Percentiles rank a stretch among this genome's conserved stretches.
Evolutionary conservation across 75 land plant genomes (phyloP).

Genomic region (Ceratopteris richardii): DNA sequence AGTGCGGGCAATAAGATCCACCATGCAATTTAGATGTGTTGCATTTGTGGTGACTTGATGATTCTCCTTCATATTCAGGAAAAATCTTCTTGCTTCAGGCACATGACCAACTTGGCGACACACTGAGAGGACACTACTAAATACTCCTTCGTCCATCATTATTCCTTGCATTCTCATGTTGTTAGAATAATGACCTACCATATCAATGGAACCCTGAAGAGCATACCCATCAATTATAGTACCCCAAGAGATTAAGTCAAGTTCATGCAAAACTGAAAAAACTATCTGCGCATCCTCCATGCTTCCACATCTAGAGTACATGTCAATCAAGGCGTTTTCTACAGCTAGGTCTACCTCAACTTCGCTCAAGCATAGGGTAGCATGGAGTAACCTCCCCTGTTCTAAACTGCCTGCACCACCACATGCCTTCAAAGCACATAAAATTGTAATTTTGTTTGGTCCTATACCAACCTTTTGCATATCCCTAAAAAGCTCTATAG

Average conservation of each 20-base stretch:
- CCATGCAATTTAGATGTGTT: slow-evolving; percentile 22
- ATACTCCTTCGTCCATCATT: slow-evolving; percentile 9
- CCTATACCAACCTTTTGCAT: neutral
- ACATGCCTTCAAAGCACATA: slow-evolving; percentile 5
- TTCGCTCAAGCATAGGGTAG: neutral
- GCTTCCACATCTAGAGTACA: slow-evolving; percentile 33
- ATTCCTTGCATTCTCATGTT: slow-evolving; percentile 6
- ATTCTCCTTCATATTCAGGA: slow-evolving; percentile 8
- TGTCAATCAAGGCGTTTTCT: slow-evolving; percentile 18
- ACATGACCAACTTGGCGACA: slow-evolving; percentile 24
- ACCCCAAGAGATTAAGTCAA: slow-evolving; percentile 21
- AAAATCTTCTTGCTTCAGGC: slow-evolving; percentile 8
- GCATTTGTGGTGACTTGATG: slow-evolving; percentile 9
- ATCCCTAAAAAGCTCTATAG: slow-evolving; percentile 1
- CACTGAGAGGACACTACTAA: slow-evolving; percentile 21
- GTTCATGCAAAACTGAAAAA: slow-evolving; percentile 5
- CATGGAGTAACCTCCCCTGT: slow-evolving; percentile 5
- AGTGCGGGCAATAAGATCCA: slow-evolving; percentile 22
- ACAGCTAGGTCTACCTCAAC: slow-evolving; percentile 5
- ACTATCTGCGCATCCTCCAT: slow-evolving; percentile 10
- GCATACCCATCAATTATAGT: slow-evolving; percentile 30
- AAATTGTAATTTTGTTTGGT: neutral
- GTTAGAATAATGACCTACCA: slow-evolving; percentile 8
- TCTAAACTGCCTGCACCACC: neutral
- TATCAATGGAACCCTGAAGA: slow-evolving; percentile 10